phyloP scores from a whole-genome alignment of 768 basidiomycete species.

The Sporobolomyces pararoseus region DNA sequence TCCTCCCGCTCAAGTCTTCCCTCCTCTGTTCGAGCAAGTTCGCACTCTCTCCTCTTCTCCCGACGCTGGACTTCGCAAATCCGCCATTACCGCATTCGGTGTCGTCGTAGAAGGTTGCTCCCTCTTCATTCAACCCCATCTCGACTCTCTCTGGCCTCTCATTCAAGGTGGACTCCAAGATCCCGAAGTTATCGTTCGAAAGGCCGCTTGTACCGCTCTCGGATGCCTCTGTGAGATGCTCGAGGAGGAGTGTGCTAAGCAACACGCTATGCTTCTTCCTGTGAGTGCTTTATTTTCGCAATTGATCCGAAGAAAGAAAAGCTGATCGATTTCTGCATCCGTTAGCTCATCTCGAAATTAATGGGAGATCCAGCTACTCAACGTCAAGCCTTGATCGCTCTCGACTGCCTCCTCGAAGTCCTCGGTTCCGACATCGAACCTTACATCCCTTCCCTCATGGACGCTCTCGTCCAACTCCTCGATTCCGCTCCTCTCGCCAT shows the following conservation, averaged over 20 bases:
- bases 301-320: background rate
- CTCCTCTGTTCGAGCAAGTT: slow-evolving; percentile 75
- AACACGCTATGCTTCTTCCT: slow-evolving; percentile 77
- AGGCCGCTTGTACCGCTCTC: slow-evolving; percentile 91
- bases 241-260: slow-evolving; percentile 81
- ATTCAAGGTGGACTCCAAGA: slow-evolving; percentile 85
- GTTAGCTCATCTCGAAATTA: slow-evolving; percentile 79
- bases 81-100: slow-evolving; percentile 90
- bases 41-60: slow-evolving; percentile 76
- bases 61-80: slow-evolving; percentile 75
- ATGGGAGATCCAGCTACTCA: slow-evolving; percentile 83
- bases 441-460: slow-evolving; percentile 92
- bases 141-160: slow-evolving; percentile 87
- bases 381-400: slow-evolving; percentile 88
- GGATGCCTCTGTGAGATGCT: slow-evolving; percentile 97
- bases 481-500: slow-evolving; percentile 79
- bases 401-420: slow-evolving; percentile 93
- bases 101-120: slow-evolving; percentile 95
- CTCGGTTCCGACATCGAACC: slow-evolving; percentile 75
- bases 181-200: slow-evolving; percentile 75
- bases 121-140: slow-evolving; percentile 92
- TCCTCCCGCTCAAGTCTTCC: slow-evolving; percentile 94
- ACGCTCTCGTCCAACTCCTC: slow-evolving; percentile 78
- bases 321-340: background rate
- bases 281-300: slow-evolving; percentile 50